Evolutionary conservation across 192 early-diverging fungal species (phyloP), one percentile per base, ranked within the genome.

Genomic region (Geosiphon pyriformis): DNA sequence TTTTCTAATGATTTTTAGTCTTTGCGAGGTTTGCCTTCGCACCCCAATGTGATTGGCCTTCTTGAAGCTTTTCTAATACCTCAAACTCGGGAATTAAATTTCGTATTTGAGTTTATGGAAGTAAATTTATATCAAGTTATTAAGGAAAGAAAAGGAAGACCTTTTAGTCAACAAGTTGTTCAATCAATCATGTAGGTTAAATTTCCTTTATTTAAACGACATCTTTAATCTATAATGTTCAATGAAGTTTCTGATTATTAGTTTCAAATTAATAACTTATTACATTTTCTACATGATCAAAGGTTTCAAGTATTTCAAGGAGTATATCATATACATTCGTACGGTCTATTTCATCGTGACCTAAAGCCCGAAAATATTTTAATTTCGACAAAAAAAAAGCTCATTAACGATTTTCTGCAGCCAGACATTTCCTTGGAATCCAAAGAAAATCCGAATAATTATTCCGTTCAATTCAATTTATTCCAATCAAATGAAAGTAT

Each of bases 301-400:
- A 92, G 91, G 47, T 90, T 77, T 67, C 95, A 99, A 76, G 84
- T 99, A 0, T 78, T 98, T 15, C 79, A 83, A 23, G 95, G 94
- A 12, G 75, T 98, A 17, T 85, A 89, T 46, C 88, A 91, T 72
- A 94, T 99, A 79, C 96, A 99, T 80, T 80, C 86, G n/a, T 83
- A 90, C 55, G 92, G 90, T 20, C 83, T 94, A 57, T 96, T 98
- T 77, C 96, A 98, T 75, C 81, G 96, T 32, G 94, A 99, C 70
- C 90, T 99, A 82, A 98, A 98, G 76, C 95, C 94, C 57, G 96
- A 99, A 73, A 99, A 99, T 72, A 77, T 99, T 15, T 76, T 99
- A 4, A 83, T 95, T 26, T 72, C 74, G 3, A 59, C 65, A 50
- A 69, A 72, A 34, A 78, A 81, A 23, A 66, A 65, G 11, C 71